Base-by-base conservation (phyloP, 352 stramenopile genomes). In the Pilasporangium apinafurcum region DNA sequence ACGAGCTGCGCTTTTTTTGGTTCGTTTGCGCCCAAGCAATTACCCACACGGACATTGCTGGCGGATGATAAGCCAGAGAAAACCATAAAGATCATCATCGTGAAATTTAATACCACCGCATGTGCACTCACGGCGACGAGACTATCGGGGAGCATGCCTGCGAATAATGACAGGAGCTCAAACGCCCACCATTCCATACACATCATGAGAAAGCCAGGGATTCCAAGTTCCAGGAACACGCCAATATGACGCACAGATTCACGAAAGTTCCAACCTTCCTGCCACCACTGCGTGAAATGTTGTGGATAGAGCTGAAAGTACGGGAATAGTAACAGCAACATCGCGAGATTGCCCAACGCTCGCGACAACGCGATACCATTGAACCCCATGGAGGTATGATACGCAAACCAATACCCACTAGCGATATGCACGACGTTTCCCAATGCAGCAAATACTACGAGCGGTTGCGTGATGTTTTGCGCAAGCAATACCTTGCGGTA, bases 341-440 rank as follows among this genome's bases (percentile, higher is more conserved):
- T 40, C 34, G 63, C 53, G 9, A 79, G 55, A 21, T 67, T 68
- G 5, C 65, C 65, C n/a, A 88, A 24, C 0, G 65, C 67, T 16
- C 73, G 66, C 3, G 79, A 74, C 2, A 91, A 38, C 16, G 81
- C 75, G 8, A 78, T 79, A 16, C 79, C 81, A 0, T 84, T 49
- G 43, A 85, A 95, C 4, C 64, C 61, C 5, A 75, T 29, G 0
- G 50, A 28, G 9, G 60, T 68, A 22, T 64, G 41, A 33, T 62
- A 83, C 24, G 62, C 65, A 8, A 83, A 45, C 3, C 44, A 2
- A 32, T 77, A 75, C n/a, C 53, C 63, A 5, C 55, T 50, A 0
- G 39, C 33, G 8, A 63, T 32, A 22, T 46, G 60, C 1, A 62
- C 21, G 9, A 51, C 13, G 27, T 53, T 53, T 4, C 50, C 51